Evolutionary conservation across 805 yeast species (phyloP).

Genomic region (Sugiyamaella americana): DNA sequence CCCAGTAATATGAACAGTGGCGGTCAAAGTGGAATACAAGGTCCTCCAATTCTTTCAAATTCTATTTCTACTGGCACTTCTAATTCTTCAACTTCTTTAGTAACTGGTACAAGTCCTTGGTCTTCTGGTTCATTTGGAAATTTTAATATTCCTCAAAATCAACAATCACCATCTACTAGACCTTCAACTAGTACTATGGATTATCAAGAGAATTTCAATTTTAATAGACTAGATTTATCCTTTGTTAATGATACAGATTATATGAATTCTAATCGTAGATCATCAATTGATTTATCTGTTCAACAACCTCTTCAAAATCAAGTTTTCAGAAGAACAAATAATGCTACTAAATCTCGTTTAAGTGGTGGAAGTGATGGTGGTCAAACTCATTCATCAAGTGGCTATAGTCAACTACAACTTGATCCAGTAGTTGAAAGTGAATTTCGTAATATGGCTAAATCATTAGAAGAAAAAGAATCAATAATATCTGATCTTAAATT

Average conservation of each 20-base stretch:
- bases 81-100: conserved; percentile 7
- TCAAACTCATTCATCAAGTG: conserved; percentile 1
- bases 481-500: conserved; percentile 58
- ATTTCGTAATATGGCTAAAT: conserved; percentile 43
- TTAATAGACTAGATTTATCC: neutral
- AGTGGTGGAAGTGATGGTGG: too few species aligned
- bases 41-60: neutral
- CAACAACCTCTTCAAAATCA: neutral
- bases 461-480: conserved; percentile 40
- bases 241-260: neutral
- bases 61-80: too few species aligned
- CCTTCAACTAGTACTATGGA: neutral
- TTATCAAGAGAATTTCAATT: conserved; percentile 4
- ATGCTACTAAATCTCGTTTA: conserved; percentile 1
- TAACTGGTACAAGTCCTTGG: conserved; percentile 9
- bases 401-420: conserved; percentile 2
- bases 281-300: neutral
- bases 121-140: conserved; percentile 7
- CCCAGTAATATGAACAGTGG: too few species aligned
- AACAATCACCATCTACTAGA: neutral
- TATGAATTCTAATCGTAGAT: too few species aligned
- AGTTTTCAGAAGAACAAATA: neutral
- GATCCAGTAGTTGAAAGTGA: conserved; percentile 36
- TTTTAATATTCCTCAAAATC: conserved; percentile 5
- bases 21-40: too few species aligned